phyloP scores from a whole-genome alignment of 2,329 filamentous ascomycete genomes.

The Xylaria sp. region DNA sequence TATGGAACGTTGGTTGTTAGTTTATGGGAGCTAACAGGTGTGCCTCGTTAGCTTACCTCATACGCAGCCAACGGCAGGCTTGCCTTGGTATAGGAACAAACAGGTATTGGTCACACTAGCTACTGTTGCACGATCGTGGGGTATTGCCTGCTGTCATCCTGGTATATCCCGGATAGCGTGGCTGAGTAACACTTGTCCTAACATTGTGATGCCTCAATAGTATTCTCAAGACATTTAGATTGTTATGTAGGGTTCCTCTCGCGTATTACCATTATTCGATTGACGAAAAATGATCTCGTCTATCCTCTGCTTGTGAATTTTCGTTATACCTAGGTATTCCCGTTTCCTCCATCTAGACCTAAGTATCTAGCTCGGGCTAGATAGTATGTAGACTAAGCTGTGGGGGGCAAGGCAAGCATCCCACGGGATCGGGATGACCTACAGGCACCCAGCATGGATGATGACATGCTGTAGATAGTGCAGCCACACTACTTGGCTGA shows the following conservation, averaged over 20 bases:
- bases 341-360: background rate
- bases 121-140: slow-evolving; percentile 15
- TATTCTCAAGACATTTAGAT: background rate
- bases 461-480: slow-evolving; percentile 12
- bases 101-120: slow-evolving; percentile 4
- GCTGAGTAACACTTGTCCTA: background rate
- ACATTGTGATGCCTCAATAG: background rate
- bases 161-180: slow-evolving; percentile 1
- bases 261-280: background rate
- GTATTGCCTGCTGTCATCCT: slow-evolving; percentile 2
- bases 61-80: background rate
- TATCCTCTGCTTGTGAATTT: background rate
- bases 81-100: background rate
- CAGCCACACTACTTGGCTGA: background rate
- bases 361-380: background rate
- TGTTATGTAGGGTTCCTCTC: background rate
- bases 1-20: background rate
- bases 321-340: background rate
- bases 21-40: slow-evolving; percentile 9
- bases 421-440: slow-evolving; percentile 10
- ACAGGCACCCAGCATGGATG: slow-evolving; percentile 10
- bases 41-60: slow-evolving; percentile 8
- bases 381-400: background rate
- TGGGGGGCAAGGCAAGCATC: slow-evolving; percentile 10
- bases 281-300: no score